phyloP scores from a whole-genome alignment of 2,329 filamentous ascomycete species.

The Dendrostoma leiphaemia region DNA sequence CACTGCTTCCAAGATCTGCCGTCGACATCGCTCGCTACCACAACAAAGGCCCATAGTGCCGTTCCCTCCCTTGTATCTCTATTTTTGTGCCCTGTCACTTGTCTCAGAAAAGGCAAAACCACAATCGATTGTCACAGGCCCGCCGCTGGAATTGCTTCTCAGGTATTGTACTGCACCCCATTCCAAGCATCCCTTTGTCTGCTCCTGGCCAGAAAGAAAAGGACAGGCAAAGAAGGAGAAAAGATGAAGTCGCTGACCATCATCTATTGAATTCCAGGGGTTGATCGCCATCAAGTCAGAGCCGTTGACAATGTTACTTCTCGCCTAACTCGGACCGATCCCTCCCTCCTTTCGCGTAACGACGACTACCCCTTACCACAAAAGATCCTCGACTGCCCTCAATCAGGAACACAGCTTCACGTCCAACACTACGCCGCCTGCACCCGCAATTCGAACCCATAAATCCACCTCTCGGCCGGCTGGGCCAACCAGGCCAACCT shows the following conservation, averaged over 20 bases:
- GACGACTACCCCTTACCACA: not conserved
- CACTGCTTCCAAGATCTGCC: too few species aligned
- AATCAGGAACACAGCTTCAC: not conserved
- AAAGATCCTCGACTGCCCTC: not conserved
- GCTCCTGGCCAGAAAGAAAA: too few species aligned
- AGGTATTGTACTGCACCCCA: not conserved
- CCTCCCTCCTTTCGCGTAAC: not conserved
- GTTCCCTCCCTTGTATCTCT: not conserved
- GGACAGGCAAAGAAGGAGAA: not conserved
- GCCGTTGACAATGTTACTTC: constrained; percentile 7
- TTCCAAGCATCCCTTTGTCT: constrained; percentile 5
- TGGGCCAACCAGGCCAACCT: not conserved
- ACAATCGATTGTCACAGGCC: not conserved
- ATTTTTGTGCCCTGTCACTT: not conserved
- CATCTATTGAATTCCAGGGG: not conserved
- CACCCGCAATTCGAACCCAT: not conserved
- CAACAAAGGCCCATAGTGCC: not conserved
- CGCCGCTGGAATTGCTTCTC: not conserved
- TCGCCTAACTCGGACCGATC: constrained; percentile 1
- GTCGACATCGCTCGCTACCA: not conserved
- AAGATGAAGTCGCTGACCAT: not conserved
- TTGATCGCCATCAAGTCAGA: not conserved
- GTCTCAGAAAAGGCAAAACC: not conserved
- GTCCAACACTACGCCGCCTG: not conserved
- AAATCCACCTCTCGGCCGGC: not conserved